A percentile compares a stretch with the other conserved stretches of the same genome.
Evolutionary conservation across 1,284 basidiomycete genomes (phyloP).

Genomic region (Malassezia obtusa): DNA sequence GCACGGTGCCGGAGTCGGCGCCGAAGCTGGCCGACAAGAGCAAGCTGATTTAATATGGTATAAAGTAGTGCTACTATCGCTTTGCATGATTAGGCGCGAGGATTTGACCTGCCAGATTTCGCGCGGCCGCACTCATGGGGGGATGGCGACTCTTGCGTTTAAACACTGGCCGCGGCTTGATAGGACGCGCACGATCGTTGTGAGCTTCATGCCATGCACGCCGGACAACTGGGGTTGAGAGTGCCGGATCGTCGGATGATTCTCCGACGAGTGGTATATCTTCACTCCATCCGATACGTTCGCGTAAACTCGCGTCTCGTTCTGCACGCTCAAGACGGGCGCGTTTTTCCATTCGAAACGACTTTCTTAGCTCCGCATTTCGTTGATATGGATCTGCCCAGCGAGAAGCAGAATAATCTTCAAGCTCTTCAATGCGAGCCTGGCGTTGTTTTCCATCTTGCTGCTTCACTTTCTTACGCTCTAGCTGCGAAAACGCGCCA

Average conservation of each 20-base stretch:
- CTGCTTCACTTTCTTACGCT: conserved; percentile 72
- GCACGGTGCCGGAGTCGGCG: background rate
- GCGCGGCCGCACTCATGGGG: background rate
- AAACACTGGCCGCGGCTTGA: background rate
- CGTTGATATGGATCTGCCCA: conserved; percentile 74
- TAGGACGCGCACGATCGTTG: background rate
- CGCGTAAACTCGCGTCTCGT: conserved; percentile 62
- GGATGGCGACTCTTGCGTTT: background rate
- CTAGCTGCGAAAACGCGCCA: conserved; percentile 76
- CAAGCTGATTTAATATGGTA: conserved; percentile 14
- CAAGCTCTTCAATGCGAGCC: conserved; percentile 67
- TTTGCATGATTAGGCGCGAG: background rate
- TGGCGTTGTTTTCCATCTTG: conserved; percentile 60
- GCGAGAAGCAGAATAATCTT: conserved; percentile 61
- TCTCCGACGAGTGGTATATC: conserved; percentile 14
- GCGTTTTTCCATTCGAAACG: conserved; percentile 77
- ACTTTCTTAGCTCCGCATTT: conserved; percentile 63
- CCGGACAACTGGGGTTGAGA: conserved; percentile 9
- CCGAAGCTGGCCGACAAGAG: background rate
- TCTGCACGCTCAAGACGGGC: conserved; percentile 59
- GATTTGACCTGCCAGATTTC: conserved; percentile 1
- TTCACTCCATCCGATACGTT: conserved; percentile 40
- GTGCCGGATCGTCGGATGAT: background rate
- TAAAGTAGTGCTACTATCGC: background rate
- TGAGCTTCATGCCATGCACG: conserved; percentile 4